Base-by-base conservation (phyloP, 116 monocot genomes). In the Papilionanthe hybrid region DNA sequence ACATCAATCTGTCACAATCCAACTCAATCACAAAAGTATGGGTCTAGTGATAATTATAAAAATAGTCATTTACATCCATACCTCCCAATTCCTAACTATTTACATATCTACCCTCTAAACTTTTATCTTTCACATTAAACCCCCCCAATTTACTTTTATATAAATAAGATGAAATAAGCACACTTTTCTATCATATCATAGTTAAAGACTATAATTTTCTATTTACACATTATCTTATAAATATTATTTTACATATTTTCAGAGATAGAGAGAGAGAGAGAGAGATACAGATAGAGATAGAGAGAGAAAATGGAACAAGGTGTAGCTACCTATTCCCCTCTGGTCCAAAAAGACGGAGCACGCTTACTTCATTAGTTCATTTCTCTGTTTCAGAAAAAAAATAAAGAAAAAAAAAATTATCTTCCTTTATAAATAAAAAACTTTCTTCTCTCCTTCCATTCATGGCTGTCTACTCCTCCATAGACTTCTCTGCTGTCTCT, bases 271-370 rank as follows among this genome's bases (percentile, higher is more conserved):
- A 75, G 18, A 47, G 9, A 75, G 4, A 15, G 5, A 25, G 7
- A 23, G 25, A 27, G 9, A n/a, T n/a, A n/a, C n/a, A 37, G 4
- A 0, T 0, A 37, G 13, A n/a, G 48, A 75, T 9, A 47, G 9
- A 75, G 4, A 15, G 5, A 25, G 4, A 11, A 58, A 58, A 58
- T 19, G n/a, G 22, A 13, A 20, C 17, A 37, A 47, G 22, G 48
- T 5, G 9, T 75, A 25, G 22, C n/a, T 25, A 48, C 25, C 75
- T 75, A 75, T 25, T 48, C 42, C 11, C 15, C 28, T 7, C 5
- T 28, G 49, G 47, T 49, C 22, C 47, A 49, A 75, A 37, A 75
- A 75, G 49, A 48, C 20, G 75, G 73, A 75, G 75, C 75, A 75
- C 75, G 75, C 75, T 48, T 47, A 19, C 74, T 23, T 45, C n/a